Evolutionary conservation across 352 stramenopile genomes (phyloP).

Genomic region (Peronosclerospora sorghi): DNA sequence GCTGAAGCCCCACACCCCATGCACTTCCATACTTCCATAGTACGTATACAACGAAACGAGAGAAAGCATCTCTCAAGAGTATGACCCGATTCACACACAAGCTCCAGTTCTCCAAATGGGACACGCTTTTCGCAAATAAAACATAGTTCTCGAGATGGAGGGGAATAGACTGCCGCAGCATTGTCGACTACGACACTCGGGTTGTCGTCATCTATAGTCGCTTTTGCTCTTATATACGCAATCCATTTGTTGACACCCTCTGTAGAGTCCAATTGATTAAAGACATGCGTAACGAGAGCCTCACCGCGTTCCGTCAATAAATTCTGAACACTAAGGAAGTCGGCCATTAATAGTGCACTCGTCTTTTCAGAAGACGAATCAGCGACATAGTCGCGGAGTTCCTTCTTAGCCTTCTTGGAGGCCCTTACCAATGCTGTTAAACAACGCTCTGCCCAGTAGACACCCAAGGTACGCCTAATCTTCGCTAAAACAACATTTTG

Average conservation of each 20-base stretch:
- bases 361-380: slow-evolving; percentile 26
- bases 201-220: not conserved
- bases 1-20: slow-evolving; percentile 62
- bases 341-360: slow-evolving; percentile 63
- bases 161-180: slow-evolving; percentile 6
- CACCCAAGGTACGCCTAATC: slow-evolving; percentile 33
- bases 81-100: slow-evolving; percentile 47
- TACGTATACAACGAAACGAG: slow-evolving; percentile 52
- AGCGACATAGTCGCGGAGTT: slow-evolving; percentile 16
- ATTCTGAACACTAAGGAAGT: slow-evolving; percentile 62
- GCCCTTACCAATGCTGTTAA: slow-evolving; percentile 34
- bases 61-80: slow-evolving; percentile 68
- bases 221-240: slow-evolving; percentile 22
- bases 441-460: slow-evolving; percentile 57
- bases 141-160: slow-evolving; percentile 44
- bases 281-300: slow-evolving; percentile 45
- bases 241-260: slow-evolving; percentile 37
- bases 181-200: not conserved
- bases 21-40: slow-evolving; percentile 74
- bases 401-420: slow-evolving; percentile 19
- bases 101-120: slow-evolving; percentile 50
- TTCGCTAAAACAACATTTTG: slow-evolving; percentile 27
- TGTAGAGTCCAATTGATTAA: slow-evolving; percentile 39
- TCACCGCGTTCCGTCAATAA: slow-evolving; percentile 23
- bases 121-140: slow-evolving; percentile 59